Conservation (phyloP, 805 yeast genomes). For the Candida incommunis region DNA sequence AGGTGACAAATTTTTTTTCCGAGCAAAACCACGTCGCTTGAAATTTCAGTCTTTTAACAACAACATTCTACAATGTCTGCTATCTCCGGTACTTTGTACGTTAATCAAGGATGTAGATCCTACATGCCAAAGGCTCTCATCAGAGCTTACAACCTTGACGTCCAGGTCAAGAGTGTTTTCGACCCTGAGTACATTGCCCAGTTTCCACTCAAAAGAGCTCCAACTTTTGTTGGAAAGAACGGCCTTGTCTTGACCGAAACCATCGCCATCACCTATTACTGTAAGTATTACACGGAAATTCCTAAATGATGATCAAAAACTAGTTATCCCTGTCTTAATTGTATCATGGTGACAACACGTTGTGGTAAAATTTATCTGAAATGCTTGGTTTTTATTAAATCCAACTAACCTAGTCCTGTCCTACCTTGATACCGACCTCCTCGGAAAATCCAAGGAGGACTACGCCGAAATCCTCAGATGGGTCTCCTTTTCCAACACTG, state of each 20-base stretch:
- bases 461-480: constrained; percentile 56
- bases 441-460: constrained; percentile 1
- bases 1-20: neutral
- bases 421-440: neutral
- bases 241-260: constrained; percentile 53
- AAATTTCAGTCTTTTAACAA: neutral
- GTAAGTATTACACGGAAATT: constrained; percentile 19
- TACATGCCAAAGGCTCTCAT: neutral
- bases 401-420: constrained; percentile 1
- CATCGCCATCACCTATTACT: constrained; percentile 45
- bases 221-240: constrained; percentile 49
- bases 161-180: constrained; percentile 14
- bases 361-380: constrained; percentile 2
- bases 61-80: neutral
- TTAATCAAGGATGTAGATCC: neutral
- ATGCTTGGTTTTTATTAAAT: neutral
- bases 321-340: constrained; percentile 32
- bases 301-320: constrained; percentile 18
- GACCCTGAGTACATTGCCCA: constrained; percentile 29
- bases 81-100: constrained; percentile 1
- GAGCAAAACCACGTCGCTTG: neutral
- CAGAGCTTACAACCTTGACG: neutral
- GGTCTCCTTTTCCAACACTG: constrained; percentile 65
- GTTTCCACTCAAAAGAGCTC: constrained; percentile 47
- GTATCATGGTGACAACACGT: constrained; percentile 4